Conservation (phyloP, 202 grass and related monocot genomes). For the Elaeis oleifera region DNA sequence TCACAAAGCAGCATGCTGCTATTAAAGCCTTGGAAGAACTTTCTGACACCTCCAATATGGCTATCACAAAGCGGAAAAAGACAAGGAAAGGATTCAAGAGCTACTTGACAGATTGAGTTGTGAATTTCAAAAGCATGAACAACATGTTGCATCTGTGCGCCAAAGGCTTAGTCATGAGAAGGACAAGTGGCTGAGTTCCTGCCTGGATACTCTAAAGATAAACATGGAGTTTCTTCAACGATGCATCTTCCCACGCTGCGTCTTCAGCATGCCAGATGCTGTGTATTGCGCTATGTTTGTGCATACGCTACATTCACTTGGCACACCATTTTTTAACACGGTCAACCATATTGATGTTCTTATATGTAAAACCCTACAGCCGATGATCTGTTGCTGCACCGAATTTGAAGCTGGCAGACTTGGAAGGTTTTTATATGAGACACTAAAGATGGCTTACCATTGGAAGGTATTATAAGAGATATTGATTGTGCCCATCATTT, state of each 20-base stretch:
- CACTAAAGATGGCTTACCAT: conserved; percentile 87
- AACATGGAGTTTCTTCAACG: conserved; percentile 97
- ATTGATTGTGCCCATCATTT: no score
- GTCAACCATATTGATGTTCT: conserved; percentile 89
- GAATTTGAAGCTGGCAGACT: conserved; percentile 93
- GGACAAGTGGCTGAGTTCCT: conserved; percentile 82
- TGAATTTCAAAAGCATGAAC: conserved; percentile 84
- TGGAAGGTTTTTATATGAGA: conserved; percentile 92
- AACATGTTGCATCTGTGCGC: conserved; percentile 63
- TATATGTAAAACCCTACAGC: conserved; percentile 86
- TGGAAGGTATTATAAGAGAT: conserved; percentile 69
- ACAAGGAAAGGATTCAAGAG: conserved; percentile 98
- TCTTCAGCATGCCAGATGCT: conserved; percentile 83
- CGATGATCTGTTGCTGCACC: conserved; percentile 97
- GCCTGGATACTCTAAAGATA: conserved; percentile 83
- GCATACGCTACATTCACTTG: conserved; percentile 73
- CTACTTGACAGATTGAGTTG: conserved; percentile 72
- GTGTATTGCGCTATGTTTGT: conserved; percentile 96
- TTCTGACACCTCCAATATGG: conserved; percentile 85
- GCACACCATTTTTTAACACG: conserved; percentile 88
- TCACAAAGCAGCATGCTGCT: conserved; percentile 72
- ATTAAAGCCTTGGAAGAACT: conserved; percentile 94
- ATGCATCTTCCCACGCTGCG: conserved; percentile 81
- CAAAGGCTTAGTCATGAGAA: conserved; percentile 79
- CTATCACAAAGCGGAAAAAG: conserved; percentile 96